Percentiles rank a stretch among this genome's conserved stretches.
Conservation (phyloP, 2,329 filamentous ascomycete genomes). For the Triangularia setosa region DNA sequence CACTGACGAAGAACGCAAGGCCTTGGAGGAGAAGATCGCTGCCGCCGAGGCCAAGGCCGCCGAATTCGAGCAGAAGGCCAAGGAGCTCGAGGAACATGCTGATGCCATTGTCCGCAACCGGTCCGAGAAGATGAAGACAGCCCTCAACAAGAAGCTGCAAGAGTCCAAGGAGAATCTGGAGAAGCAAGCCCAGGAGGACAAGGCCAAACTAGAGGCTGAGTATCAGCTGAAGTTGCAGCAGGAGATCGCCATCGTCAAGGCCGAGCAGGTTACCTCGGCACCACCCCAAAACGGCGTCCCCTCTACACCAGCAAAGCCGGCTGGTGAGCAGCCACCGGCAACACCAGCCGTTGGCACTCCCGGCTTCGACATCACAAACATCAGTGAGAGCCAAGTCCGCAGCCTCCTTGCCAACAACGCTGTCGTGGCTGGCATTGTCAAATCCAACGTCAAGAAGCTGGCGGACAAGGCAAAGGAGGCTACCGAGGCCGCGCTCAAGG, state of each 20-base stretch:
- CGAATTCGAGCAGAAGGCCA: constrained; percentile 60
- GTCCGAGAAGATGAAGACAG: constrained; percentile 65
- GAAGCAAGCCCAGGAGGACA: constrained; percentile 48
- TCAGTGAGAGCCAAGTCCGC: constrained; percentile 54
- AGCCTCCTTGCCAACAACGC: constrained; percentile 54
- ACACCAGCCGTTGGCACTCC: constrained; percentile 35
- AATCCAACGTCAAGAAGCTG: constrained; percentile 65
- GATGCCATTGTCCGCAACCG: constrained; percentile 59
- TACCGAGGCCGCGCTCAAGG: constrained; percentile 43
- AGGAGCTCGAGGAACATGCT: constrained; percentile 61
- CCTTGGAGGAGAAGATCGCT: constrained; percentile 59
- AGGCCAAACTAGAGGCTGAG: constrained; percentile 48
- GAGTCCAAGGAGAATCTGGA: constrained; percentile 56
- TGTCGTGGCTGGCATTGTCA: constrained; percentile 56
- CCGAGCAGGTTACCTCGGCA: constrained; percentile 42
- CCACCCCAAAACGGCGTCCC: constrained; percentile 25
- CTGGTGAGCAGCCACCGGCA: constrained; percentile 29
- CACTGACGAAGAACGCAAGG: constrained; percentile 56
- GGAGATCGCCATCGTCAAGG: constrained; percentile 59
- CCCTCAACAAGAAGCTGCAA: constrained; percentile 65
- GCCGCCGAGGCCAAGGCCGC: constrained; percentile 58
- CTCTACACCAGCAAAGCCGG: constrained; percentile 25
- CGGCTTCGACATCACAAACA: constrained; percentile 42
- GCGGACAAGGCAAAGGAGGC: constrained; percentile 60
- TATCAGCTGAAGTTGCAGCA: constrained; percentile 53